These are phyloP conservation scores for Ophiorrhiza pumila DNA, from an alignment of 257 asterid species.

Conservation along the genomic window DNA sequence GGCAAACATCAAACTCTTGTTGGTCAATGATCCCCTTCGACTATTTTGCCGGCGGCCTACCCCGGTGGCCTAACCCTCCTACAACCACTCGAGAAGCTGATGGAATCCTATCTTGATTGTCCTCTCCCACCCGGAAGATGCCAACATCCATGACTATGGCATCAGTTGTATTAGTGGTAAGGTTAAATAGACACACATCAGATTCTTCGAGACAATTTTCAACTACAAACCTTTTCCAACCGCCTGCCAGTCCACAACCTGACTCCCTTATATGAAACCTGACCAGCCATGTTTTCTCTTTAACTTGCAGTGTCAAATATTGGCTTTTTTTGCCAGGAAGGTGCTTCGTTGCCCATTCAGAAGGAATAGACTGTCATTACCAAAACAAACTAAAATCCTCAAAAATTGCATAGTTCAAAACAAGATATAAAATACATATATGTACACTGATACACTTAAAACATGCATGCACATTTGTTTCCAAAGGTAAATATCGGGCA, in stretches of 20 bases:
- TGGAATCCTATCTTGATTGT: constrained; percentile 18
- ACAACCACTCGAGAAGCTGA: neutral
- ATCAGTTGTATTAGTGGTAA: neutral
- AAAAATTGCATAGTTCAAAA: neutral
- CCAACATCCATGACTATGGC: constrained; percentile 10
- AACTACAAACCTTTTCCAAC: constrained; percentile 36
- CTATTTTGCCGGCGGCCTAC: neutral
- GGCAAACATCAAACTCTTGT: neutral
- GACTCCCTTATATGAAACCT: constrained; percentile 2
- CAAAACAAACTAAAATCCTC: neutral
- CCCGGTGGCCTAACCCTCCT: constrained; percentile 8
- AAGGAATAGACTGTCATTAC: constrained; percentile 32
- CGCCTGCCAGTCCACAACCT: constrained; percentile 28
- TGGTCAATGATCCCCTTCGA: neutral
- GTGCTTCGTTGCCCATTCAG: constrained; percentile 32
- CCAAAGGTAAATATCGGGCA: no score
- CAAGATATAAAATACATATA: neutral
- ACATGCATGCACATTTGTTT: neutral
- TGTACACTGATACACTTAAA: neutral
- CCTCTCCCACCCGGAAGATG: constrained; percentile 23
- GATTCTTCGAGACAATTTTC: constrained; percentile 31
- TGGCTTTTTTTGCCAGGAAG: constrained; percentile 19
- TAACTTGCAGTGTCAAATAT: constrained; percentile 17
- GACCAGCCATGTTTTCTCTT: constrained; percentile 23
- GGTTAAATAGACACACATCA: constrained; percentile 32